Base-by-base conservation (phyloP, 805 yeast genomes). In the Wickerhamiella sorbophila region DNA sequence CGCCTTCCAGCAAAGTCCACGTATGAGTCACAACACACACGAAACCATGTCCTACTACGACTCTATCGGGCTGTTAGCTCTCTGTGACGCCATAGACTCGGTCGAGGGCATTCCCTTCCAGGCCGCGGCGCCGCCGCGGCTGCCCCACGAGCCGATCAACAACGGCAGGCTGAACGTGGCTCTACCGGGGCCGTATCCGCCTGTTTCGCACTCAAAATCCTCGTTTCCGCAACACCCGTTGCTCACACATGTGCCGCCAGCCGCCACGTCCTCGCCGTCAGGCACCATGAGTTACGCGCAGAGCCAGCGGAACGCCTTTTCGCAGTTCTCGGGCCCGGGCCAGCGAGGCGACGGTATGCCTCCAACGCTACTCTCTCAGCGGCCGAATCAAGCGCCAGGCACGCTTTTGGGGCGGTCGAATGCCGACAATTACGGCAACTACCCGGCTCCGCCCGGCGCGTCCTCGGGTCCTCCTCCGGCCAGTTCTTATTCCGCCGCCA, bases 21-120 rank as follows among this genome's bases (percentile, higher is more conserved):
- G n/a, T n/a, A n/a, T n/a, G n/a, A n/a, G n/a, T n/a, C n/a, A n/a
- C n/a, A n/a, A n/a, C n/a, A 8, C 29, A 8, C 29, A 24, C 29
- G 29, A 24, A 24, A 6, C 29, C 29, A 34, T 8, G 29, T 49
- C 54, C 19, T 61, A 60, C 49, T 62, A 62, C 53, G 66, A 63
- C 48, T 52, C 62, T 29, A 55, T 63, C 29, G 66, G 65, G 33
- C 49, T 62, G 41, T 54, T 63, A 41, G 64, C 64, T 39, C 57
- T 60, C 39, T 61, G 64, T 47, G 66, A 62, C 49, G 63, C 65
- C 36, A 54, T 61, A 18, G 66, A 61, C 41, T 48, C 61, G 29
- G 56, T 58, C 33, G 64, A 60, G 37, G 62, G 61, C 31, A 50
- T 60, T 27, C 52, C 56, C 4, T 50, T 55, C 44, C 31, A 49